Evolutionary conservation across 257 asterid species (phyloP), one percentile per base, ranked within the genome.

Genomic region (Osmanthus fragrans): DNA sequence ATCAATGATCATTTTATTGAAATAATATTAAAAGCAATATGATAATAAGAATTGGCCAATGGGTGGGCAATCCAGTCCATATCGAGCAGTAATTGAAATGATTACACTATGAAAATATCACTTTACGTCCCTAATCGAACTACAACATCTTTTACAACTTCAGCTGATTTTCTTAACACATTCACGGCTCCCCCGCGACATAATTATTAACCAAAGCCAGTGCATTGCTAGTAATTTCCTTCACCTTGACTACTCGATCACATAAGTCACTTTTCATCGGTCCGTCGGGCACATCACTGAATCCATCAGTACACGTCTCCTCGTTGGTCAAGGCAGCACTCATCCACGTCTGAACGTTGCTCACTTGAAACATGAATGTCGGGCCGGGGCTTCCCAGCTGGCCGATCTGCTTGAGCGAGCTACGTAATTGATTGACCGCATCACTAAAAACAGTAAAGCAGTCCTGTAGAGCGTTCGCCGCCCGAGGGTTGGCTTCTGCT

Each of bases 261-360:
- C 64, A 73, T 7, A 83, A 86, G 47, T 83, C 83, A 0, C 60
- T 12, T 73, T 81, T 87, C 66, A 76, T 19, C 13, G 82, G 80
- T 0, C 77, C 77, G 5, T 77, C 85, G 8, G 77, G 71, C 21
- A 83, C 75, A 21, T 81, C 91, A 5, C 76, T 80, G 32, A 87
- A 87, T 27, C 91, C 88, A 7, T 87, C 91, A 7, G 84, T 80
- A 33, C 91, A 87, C 34, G 89, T 87, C 74, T 87, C 87, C 73
- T 83, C 89, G 12, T 83, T 77, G 2, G 84, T 83, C 80, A 85
- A 72, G 11, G 89, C 88, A 0, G 89, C 88, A 36, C 91, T 87
- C 85, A 83, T 82, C 89, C 89, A 85, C 29, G 91, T 87, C 82
- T 81, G 86, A 2, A 87, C 82, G 2, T 87, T 82, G 47, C 84